phyloP scores from a whole-genome alignment of 139 green algal species.

The Eudorina sp. region DNA sequence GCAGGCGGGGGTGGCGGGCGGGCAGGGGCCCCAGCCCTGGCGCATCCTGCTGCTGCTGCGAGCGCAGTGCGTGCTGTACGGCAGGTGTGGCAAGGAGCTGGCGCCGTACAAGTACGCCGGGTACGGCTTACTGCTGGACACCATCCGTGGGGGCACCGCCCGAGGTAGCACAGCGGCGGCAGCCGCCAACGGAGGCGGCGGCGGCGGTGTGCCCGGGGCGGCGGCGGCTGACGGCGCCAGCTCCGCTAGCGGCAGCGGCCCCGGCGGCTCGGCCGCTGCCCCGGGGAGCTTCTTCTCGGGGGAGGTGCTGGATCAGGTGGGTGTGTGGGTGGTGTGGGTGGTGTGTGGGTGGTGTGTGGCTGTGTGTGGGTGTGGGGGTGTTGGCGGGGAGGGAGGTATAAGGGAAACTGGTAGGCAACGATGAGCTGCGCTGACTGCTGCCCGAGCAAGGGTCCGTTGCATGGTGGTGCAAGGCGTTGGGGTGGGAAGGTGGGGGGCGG shows the following conservation, averaged over 20 bases:
- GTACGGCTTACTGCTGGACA: slow-evolving; percentile 90
- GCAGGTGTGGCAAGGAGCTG: slow-evolving; percentile 81
- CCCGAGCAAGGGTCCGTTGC: too few species aligned
- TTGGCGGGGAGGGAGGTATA: too few species aligned
- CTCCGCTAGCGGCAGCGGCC: neutral
- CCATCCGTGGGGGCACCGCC: neutral
- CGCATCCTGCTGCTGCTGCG: slow-evolving; percentile 88
- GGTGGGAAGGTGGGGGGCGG: too few species aligned
- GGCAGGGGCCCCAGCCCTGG: slow-evolving; percentile 80
- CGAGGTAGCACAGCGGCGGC: neutral
- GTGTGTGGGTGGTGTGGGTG: too few species aligned
- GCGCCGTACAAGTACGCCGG: slow-evolving; percentile 94
- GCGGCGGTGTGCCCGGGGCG: neutral
- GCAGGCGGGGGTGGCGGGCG: slow-evolving; percentile 74
- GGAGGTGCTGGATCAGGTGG: slow-evolving; percentile 55
- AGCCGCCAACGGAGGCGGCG: neutral
- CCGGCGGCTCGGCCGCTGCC: neutral
- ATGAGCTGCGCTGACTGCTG: too few species aligned
- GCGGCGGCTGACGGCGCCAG: neutral
- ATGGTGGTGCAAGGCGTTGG: too few species aligned
- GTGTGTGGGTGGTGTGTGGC: too few species aligned
- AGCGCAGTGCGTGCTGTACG: slow-evolving; percentile 90
- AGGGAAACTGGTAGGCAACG: too few species aligned
- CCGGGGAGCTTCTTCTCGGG: slow-evolving; percentile 54
- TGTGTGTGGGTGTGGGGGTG: too few species aligned